Base-by-base conservation (phyloP, 140 eudicot genomes). In the Erigeron philadelphicus region DNA sequence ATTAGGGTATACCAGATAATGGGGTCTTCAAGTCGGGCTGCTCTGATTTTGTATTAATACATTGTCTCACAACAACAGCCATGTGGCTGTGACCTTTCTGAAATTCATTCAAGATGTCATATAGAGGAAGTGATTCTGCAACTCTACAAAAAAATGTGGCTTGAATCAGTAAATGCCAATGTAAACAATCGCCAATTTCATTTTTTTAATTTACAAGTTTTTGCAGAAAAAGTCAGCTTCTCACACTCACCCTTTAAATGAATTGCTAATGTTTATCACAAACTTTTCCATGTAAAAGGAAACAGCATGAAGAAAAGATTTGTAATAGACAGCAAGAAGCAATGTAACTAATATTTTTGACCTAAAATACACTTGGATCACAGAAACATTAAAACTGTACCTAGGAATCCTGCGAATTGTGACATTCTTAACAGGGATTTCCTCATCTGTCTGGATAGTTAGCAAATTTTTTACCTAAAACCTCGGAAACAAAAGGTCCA, bases 1-100 rank as follows among this genome's bases (percentile, higher is more conserved):
- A 64, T 1, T n/a, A 40, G 61, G 74, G 53, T 76, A 49, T 77
- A 85, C 88, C 77, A 42, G 66, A 70, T 9, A 66, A 18, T 11
- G 80, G 67, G 38, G 25, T 73, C 15, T 69, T 78, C 19, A 66
- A 68, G 72, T 58, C 70, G 25, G 80, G 73, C 38, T 64, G 65
- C 40, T 49, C 75, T 21, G 31, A 15, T 42, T 63, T 63, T 41
- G 68, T 18, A 12, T 61, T 13, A 12, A 35, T 63, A 18, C 68
- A 63, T 16, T 63, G 68, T 80, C 85, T 85, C 25, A 83, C 79
- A 12, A 88, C 88, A 44, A 83, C 90, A 46, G 96, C 96, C 87
- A 88, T 88, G 85, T 85, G 96, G 63, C 93, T 88, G 70, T 85
- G 89, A 46, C 96, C 93, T 74, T 86, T 88, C 71, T 85, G 96